Evolutionary conservation across 148 eudicot species (phyloP), one percentile per base, ranked within the genome.

Genomic region (Diospyros kaki): DNA sequence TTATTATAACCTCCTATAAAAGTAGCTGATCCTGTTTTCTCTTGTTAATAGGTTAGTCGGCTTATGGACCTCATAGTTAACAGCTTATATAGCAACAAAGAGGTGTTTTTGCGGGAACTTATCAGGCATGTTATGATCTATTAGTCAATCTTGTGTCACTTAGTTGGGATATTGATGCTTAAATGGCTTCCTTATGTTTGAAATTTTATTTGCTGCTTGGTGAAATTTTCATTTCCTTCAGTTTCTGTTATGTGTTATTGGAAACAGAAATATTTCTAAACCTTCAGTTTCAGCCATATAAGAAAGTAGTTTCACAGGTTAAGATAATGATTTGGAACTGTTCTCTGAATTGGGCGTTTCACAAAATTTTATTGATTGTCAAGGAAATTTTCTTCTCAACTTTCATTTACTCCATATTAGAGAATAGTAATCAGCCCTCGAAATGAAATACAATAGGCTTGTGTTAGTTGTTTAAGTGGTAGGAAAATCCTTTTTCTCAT

Each of bases 51-150:
- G 98, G 98, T 95, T 73, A 95, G 99, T 77, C 91, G 99, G 18
- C 94, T 95, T 56, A 95, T 95, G 99, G 96, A 95, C 84, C 99
- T 95, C 69, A 95, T 95, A 45, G 99, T 95, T 41, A 92, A 95
- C 78, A 95, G 99, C 76, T 85, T 95, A 39, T 95, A 95, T 80
- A 95, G 99, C 83, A 95, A 95, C 83, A 93, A 93, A 81, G 99
- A 95, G 71, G 97, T 95, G 52, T 95, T 95, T 73, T 93, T 95
- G 61, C 82, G 99, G 71, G 99, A 95, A 80, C 93, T 95, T 63
- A 85, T 95, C 90, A 95, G 99, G 99, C 84, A 77, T 66, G 71
- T 77, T 45, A n/a, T 74, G 43, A 43, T 62, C 54, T 72, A 52
- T 28, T 53, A 12, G 41, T 39, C 0, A 51, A 53, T 48, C 58